These are phyloP conservation scores for Decorospora gaudefroyi DNA, from an alignment of 2,329 filamentous ascomycete species.

Conservation along the genomic window DNA sequence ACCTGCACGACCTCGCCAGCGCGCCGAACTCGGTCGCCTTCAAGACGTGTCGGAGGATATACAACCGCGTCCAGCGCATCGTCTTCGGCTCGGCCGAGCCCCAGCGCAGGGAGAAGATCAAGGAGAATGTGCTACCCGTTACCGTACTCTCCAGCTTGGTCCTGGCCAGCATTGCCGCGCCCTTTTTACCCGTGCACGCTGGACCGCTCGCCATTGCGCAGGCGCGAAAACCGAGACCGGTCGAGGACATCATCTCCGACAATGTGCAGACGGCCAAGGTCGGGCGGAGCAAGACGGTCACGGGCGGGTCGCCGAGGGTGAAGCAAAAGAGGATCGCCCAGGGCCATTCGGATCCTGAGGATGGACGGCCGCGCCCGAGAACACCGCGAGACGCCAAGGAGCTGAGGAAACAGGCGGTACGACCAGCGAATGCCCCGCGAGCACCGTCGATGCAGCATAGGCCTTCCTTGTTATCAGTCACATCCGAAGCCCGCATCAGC, in stretches of 20 bases:
- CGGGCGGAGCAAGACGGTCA: constrained; percentile 71
- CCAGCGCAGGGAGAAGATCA: constrained; percentile 72
- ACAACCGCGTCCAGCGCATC: constrained; percentile 87
- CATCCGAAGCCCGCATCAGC: constrained; percentile 66
- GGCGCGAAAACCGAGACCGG: constrained; percentile 72
- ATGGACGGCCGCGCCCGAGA: constrained; percentile 34
- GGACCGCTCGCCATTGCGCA: constrained; percentile 82
- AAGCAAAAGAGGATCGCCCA: constrained; percentile 50
- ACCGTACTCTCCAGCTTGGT: constrained; percentile 81
- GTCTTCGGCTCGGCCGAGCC: constrained; percentile 78
- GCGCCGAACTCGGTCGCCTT: constrained; percentile 78
- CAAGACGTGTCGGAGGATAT: constrained; percentile 79
- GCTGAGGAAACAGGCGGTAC: constrained; percentile 33
- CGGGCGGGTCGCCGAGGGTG: constrained; percentile 49
- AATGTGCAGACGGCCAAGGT: constrained; percentile 61
- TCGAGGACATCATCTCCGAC: constrained; percentile 66
- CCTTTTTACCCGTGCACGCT: constrained; percentile 75
- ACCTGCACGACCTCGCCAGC: constrained; percentile 76
- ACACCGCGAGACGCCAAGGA: constrained; percentile 38
- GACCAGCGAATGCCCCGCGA: constrained; percentile 28
- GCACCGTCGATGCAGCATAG: constrained; percentile 45
- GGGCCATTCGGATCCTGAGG: constrained; percentile 46
- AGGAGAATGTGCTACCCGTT: constrained; percentile 78
- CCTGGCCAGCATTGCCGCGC: constrained; percentile 74
- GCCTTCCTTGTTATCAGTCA: constrained; percentile 58